These are phyloP conservation scores for Hirschfeldia incana DNA, from an alignment of 345 rosid species.

Conservation along the genomic window DNA sequence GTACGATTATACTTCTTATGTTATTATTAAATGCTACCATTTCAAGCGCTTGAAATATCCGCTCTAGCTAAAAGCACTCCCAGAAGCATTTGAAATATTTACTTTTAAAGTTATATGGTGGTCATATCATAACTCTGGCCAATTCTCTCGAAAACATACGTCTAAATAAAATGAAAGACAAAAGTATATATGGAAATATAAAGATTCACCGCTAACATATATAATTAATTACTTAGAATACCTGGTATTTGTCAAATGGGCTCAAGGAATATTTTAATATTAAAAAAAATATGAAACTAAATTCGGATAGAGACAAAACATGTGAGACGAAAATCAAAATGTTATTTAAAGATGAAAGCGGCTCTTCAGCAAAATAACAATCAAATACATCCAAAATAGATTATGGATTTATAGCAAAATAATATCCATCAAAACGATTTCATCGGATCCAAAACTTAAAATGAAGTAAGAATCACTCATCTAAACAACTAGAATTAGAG, in stretches of 20 bases:
- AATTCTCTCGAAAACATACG: neutral
- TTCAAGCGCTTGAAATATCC: neutral
- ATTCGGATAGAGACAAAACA: neutral
- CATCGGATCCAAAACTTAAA: neutral
- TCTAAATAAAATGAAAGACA: neutral
- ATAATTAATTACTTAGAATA: no score
- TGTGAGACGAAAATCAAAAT: conserved; percentile 13
- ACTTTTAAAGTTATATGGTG: neutral
- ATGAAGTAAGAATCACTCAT: neutral
- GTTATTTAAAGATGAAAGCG: conserved; percentile 21
- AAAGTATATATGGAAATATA: no score
- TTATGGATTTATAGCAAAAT: no score
- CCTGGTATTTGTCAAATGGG: no score
- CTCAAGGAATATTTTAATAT: neutral
- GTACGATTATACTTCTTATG: no score
- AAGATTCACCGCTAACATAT: no score
- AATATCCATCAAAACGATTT: neutral
- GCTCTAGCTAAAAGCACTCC: neutral
- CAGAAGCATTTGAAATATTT: neutral
- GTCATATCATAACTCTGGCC: neutral
- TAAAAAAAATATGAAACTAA: neutral
- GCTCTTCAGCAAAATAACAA: conserved; percentile 14
- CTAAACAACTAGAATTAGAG: neutral
- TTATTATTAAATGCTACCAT: neutral
- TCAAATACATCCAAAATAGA: conserved; percentile 19